phyloP scores from a whole-genome alignment of 176 grass and related monocot species.

The Phoenix dactylifera region DNA sequence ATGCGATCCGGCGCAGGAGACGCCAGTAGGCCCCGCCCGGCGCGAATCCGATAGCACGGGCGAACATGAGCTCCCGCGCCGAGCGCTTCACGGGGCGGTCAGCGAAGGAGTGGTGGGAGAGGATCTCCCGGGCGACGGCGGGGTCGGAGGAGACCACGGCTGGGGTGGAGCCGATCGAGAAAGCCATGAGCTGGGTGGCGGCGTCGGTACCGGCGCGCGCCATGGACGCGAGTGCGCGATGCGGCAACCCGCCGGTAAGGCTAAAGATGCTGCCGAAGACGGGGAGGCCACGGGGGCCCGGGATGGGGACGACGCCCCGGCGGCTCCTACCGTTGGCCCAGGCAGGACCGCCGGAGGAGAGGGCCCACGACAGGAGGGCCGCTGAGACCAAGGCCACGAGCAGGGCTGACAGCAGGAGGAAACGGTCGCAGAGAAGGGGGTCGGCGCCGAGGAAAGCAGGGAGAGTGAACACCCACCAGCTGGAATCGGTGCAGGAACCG shows the following conservation, averaged over 20 bases:
- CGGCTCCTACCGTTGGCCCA: constrained; percentile 36
- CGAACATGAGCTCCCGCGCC: constrained; percentile 56
- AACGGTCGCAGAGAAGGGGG: constrained; percentile 20
- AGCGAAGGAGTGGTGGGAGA: constrained; percentile 32
- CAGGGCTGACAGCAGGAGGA: constrained; percentile 23
- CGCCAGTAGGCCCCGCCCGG: constrained; percentile 66
- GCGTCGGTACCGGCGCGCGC: not conserved
- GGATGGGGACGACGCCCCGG: constrained; percentile 21
- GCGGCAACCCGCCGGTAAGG: constrained; percentile 33
- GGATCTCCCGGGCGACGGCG: constrained; percentile 32
- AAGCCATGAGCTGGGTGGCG: constrained; percentile 48
- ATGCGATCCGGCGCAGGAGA: constrained; percentile 57
- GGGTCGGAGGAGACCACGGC: constrained; percentile 46
- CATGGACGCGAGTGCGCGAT: constrained; percentile 38
- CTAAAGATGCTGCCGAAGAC: constrained; percentile 54
- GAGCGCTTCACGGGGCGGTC: constrained; percentile 56
- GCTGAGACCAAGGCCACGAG: constrained; percentile 20
- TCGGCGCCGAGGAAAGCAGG: constrained; percentile 40
- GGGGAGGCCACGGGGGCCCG: constrained; percentile 39
- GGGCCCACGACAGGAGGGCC: constrained; percentile 33
- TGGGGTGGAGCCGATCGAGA: constrained; percentile 48
- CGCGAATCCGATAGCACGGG: constrained; percentile 61
- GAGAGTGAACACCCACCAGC: constrained; percentile 49
- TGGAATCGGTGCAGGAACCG: constrained; percentile 29
- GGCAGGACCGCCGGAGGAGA: constrained; percentile 36